A percentile compares a stretch with the other conserved stretches of the same genome.
Conservation (phyloP, 257 asterid species). For the Primulina huaijiensis region DNA sequence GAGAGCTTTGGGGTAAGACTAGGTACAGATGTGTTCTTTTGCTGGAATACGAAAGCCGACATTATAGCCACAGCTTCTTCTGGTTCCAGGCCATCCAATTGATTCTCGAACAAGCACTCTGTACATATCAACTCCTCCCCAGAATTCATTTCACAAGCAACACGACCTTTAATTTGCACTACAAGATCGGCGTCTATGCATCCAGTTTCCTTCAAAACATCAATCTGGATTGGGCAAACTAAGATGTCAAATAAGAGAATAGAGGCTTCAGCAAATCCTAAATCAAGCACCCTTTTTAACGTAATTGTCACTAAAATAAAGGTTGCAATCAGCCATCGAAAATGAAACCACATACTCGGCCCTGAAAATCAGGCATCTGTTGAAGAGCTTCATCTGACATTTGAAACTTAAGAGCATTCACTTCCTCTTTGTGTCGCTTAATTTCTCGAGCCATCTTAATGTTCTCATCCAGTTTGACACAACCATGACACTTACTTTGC, state of each 20-base stretch:
- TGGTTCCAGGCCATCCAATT: conserved; percentile 88
- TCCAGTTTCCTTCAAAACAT: conserved; percentile 86
- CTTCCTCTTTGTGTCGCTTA: conserved; percentile 66
- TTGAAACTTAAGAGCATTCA: conserved; percentile 64
- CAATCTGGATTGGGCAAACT: conserved; percentile 60
- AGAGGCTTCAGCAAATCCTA: conserved; percentile 12
- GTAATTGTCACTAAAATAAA: neutral
- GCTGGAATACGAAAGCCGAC: conserved; percentile 99
- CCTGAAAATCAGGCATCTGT: conserved; percentile 99
- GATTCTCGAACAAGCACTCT: conserved; percentile 96
- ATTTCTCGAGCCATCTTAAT: conserved; percentile 69
- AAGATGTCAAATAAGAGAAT: conserved; percentile 28
- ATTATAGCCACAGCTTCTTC: conserved; percentile 99
- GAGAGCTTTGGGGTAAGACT: conserved; percentile 85
- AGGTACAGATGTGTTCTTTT: conserved; percentile 77
- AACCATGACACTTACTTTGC: conserved; percentile 87
- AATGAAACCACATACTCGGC: conserved; percentile 63
- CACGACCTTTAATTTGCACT: conserved; percentile 98
- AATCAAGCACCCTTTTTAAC: neutral
- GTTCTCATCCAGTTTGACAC: conserved; percentile 81
- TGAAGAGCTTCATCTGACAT: conserved; percentile 99
- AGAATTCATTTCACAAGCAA: conserved; percentile 99
- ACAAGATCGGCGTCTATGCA: conserved; percentile 88
- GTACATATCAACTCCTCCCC: conserved; percentile 98
- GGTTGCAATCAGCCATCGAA: conserved; percentile 12